These are phyloP conservation scores for Umbelopsis sp. DNA, from an alignment of 192 early-diverging fungal species.

Conservation along the genomic window DNA sequence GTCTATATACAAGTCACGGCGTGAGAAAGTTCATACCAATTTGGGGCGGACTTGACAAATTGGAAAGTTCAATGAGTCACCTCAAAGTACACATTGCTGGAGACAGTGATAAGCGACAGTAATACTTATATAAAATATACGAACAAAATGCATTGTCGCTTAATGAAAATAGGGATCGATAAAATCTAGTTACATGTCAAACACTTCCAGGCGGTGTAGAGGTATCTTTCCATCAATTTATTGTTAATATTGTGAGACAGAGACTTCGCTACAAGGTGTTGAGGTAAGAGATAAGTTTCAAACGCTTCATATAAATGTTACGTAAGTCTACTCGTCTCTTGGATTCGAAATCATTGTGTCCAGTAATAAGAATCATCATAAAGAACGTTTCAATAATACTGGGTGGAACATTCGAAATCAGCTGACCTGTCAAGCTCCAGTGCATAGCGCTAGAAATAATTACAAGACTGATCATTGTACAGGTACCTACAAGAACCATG, in stretches of 20 bases:
- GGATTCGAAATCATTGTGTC: constrained; percentile 18
- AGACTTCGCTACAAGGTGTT: background rate
- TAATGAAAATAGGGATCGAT: too few relatives aligned
- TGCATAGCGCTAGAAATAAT: constrained; percentile 23
- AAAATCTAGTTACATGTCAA: too few relatives aligned
- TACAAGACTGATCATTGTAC: constrained; percentile 9
- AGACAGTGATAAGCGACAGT: too few relatives aligned
- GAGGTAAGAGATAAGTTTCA: constrained; percentile 11
- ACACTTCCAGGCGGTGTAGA: too few relatives aligned
- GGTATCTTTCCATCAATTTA: too few relatives aligned
- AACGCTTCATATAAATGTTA: constrained; percentile 17
- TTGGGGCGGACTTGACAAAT: background rate
- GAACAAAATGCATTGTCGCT: too few relatives aligned
- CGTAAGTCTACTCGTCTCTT: constrained; percentile 11
- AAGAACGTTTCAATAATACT: constrained; percentile 29
- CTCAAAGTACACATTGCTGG: too few relatives aligned
- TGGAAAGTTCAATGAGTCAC: background rate
- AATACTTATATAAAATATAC: too few relatives aligned
- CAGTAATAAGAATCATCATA: constrained; percentile 23
- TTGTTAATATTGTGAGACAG: too few relatives aligned
- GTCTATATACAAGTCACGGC: constrained; percentile 3
- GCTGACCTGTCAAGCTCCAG: constrained; percentile 23
- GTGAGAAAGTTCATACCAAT: constrained; percentile 16
- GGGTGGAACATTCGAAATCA: constrained; percentile 23
- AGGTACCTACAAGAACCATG: background rate